phyloP scores from a whole-genome alignment of 2,329 filamentous ascomycete genomes.

The Colletotrichum musicola region DNA sequence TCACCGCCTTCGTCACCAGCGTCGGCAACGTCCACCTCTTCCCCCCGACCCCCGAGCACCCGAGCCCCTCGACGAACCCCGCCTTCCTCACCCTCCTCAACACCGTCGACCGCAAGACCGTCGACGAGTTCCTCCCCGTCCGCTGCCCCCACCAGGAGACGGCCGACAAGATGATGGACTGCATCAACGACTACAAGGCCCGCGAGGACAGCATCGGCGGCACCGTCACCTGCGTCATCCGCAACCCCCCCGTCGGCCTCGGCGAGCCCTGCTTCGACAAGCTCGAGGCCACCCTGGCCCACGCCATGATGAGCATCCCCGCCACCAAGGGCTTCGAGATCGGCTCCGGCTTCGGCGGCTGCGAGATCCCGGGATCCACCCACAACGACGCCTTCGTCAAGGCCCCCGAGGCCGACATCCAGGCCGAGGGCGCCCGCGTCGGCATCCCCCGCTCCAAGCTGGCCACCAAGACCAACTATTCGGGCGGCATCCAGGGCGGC shows the following conservation, averaged over 20 bases:
- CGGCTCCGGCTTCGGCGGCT: slow-evolving; percentile 90
- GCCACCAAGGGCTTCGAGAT: slow-evolving; percentile 97
- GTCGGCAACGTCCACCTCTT: slow-evolving; percentile 86
- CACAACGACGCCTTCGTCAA: slow-evolving; percentile 92
- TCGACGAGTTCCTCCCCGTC: slow-evolving; percentile 88
- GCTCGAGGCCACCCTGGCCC: slow-evolving; percentile 89
- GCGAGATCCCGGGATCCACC: slow-evolving; percentile 85
- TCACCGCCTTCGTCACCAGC: slow-evolving; percentile 89
- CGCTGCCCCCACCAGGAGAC: slow-evolving; percentile 81
- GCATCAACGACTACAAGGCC: slow-evolving; percentile 83
- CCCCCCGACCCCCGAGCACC: slow-evolving; percentile 76
- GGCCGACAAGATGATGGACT: slow-evolving; percentile 79
- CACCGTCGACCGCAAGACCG: slow-evolving; percentile 77
- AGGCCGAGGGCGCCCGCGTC: slow-evolving; percentile 49
- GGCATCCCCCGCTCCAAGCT: slow-evolving; percentile 71
- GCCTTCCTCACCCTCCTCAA: slow-evolving; percentile 81
- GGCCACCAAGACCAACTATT: slow-evolving; percentile 93
- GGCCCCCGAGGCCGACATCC: slow-evolving; percentile 57
- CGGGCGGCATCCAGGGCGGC: slow-evolving; percentile 93
- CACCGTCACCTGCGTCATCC: slow-evolving; percentile 93
- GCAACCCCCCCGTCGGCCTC: slow-evolving; percentile 85
- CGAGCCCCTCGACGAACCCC: slow-evolving; percentile 79
- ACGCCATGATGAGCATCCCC: slow-evolving; percentile 95
- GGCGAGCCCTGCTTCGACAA: slow-evolving; percentile 98
- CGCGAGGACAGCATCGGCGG: slow-evolving; percentile 91